These are phyloP conservation scores for Monosporascus sp. DNA, from an alignment of 2,329 filamentous ascomycete species.

Conservation along the genomic window DNA sequence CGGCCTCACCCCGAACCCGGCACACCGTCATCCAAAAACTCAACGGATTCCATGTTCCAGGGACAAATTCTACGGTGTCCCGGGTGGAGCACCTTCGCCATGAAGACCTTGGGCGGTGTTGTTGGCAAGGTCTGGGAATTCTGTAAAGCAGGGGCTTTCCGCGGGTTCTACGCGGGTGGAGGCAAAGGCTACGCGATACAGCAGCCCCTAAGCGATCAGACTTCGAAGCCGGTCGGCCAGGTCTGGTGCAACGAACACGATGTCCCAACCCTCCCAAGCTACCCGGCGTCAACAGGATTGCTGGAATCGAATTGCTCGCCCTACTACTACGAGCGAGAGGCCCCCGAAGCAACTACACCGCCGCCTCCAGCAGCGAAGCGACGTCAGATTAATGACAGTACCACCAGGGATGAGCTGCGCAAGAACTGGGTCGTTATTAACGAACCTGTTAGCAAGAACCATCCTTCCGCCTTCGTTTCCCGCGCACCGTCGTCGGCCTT, in stretches of 20 bases:
- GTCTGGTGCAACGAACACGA: constrained; percentile 25
- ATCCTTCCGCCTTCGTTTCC: constrained; percentile 16
- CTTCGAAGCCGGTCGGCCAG: constrained; percentile 11
- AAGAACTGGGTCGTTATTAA: constrained; percentile 69
- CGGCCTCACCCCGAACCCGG: constrained; percentile 33
- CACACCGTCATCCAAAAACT: constrained; percentile 23
- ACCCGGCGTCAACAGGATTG: constrained; percentile 23
- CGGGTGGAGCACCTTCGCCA: constrained; percentile 54
- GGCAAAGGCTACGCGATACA: constrained; percentile 64
- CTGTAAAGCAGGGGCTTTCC: constrained; percentile 68
- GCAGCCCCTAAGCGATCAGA: constrained; percentile 6
- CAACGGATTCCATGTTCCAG: constrained; percentile 8
- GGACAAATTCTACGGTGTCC: constrained; percentile 20
- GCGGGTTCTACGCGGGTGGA: constrained; percentile 81
- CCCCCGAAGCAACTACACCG: constrained; percentile 32
- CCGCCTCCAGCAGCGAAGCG: constrained; percentile 47
- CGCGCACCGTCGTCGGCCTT: constrained; percentile 16
- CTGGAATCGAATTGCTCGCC: constrained; percentile 30
- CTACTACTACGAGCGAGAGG: constrained; percentile 25
- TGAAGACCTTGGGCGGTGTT: constrained; percentile 60
- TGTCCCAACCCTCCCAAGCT: constrained; percentile 19
- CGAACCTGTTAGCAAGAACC: constrained; percentile 26
- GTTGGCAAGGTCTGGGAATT: constrained; percentile 81
- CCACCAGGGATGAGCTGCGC: constrained; percentile 48
- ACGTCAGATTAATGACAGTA: constrained; percentile 45